Percentiles rank a stretch among this genome's conserved stretches.
Conservation (phyloP, 2,329 filamentous ascomycete species). For the Apiospora arundinis region DNA sequence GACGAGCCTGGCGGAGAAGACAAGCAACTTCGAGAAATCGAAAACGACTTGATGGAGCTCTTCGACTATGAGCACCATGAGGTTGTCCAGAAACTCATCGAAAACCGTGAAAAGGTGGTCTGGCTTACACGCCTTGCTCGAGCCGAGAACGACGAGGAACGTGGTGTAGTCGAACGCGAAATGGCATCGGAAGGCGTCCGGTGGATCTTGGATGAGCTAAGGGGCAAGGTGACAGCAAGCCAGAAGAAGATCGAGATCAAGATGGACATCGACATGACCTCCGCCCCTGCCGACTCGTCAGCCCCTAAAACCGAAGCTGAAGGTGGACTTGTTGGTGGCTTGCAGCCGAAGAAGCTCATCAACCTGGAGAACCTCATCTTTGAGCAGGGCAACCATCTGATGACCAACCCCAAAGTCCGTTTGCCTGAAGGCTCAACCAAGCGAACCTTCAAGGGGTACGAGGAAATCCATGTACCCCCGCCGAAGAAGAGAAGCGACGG, state of each 20-base stretch:
- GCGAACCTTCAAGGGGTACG: constrained; percentile 95
- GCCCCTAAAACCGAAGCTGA: constrained; percentile 62
- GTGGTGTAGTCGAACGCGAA: constrained; percentile 81
- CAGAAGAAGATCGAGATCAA: constrained; percentile 85
- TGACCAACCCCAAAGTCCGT: constrained; percentile 98
- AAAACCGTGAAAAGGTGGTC: constrained; percentile 91
- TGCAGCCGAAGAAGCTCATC: constrained; percentile 86
- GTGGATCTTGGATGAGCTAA: constrained; percentile 86
- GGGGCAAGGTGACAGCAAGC: constrained; percentile 69
- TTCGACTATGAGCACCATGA: constrained; percentile 98
- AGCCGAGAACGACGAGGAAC: constrained; percentile 79
- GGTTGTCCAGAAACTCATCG: constrained; percentile 86
- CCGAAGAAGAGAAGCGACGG: constrained; percentile 87
- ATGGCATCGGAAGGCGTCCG: constrained; percentile 90
- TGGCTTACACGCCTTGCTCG: constrained; percentile 91
- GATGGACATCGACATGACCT: constrained; percentile 87
- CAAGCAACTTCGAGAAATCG: constrained; percentile 87
- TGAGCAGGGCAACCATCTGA: constrained; percentile 97
- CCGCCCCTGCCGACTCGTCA: constrained; percentile 60
- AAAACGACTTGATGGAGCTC: constrained; percentile 97
- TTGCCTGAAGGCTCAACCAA: constrained; percentile 95
- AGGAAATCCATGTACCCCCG: constrained; percentile 95
- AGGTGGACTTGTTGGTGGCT: constrained; percentile 76
- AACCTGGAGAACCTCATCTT: constrained; percentile 97
- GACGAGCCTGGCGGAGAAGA: constrained; percentile 78